Conservation (phyloP, 306 rosid genomes). For the cucumber (Cucumis sativus) region DNA sequence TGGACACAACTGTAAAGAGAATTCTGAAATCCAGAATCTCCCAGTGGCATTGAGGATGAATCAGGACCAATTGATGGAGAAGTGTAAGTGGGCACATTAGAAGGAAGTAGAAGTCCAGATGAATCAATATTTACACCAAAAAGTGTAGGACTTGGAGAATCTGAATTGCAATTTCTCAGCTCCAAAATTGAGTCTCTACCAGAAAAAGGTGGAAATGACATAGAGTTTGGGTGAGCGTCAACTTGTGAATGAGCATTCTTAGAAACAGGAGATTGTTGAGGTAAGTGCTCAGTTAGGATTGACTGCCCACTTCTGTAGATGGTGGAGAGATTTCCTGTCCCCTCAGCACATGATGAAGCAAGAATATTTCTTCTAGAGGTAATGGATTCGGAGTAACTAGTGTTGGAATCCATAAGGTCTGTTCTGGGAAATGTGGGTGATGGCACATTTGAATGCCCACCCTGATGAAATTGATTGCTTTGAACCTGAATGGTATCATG, state of each 20-base stretch:
- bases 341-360: constrained; percentile 53
- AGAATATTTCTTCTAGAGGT: constrained; percentile 41
- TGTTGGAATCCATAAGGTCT: constrained; percentile 41
- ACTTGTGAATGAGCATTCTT: constrained; percentile 45
- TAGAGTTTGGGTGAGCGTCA: constrained; percentile 35
- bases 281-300: constrained; percentile 39
- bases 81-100: constrained; percentile 38
- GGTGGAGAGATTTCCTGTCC: constrained; percentile 42
- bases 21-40: constrained; percentile 56
- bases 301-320: constrained; percentile 49
- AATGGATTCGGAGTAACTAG: constrained; percentile 43
- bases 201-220: constrained; percentile 42
- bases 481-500: constrained; percentile 41
- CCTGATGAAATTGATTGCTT: constrained; percentile 55
- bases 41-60: constrained; percentile 45
- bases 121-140: constrained; percentile 73
- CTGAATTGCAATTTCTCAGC: constrained; percentile 34
- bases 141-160: constrained; percentile 48
- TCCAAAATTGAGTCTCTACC: constrained; percentile 42
- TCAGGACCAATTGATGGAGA: constrained; percentile 40
- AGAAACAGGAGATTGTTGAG: constrained; percentile 49
- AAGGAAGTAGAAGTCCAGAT: constrained; percentile 76
- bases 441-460: constrained; percentile 46
- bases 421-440: constrained; percentile 52
- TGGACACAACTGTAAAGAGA: constrained; percentile 49